Evolutionary conservation across 2,329 filamentous ascomycete species (phyloP).

Genomic region (Diplodia sapinea): DNA sequence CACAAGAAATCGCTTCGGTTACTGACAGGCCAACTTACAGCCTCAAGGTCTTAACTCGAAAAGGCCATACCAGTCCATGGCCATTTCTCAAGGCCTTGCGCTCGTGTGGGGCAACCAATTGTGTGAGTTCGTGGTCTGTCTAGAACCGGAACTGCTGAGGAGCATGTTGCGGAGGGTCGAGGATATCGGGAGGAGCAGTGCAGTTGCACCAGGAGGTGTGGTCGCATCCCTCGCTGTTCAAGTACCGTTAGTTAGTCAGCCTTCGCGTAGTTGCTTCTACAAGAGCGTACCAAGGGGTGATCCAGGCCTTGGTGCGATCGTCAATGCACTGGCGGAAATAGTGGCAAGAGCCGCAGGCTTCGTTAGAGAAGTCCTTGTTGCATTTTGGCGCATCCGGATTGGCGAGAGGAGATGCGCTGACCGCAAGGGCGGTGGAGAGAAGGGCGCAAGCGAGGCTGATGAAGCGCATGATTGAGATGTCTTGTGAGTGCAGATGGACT

Average conservation of each 20-base stretch:
- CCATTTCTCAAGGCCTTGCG: not conserved
- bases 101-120: not conserved
- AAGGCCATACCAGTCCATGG: not conserved
- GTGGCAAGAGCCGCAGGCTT: constrained; percentile 26
- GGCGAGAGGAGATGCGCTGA: not conserved
- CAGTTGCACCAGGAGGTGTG: constrained; percentile 30
- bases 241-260: not conserved
- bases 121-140: not conserved
- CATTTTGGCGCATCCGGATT: not conserved
- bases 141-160: not conserved
- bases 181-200: constrained; percentile 18
- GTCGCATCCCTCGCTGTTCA: constrained; percentile 19
- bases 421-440: not conserved
- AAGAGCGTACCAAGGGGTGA: constrained; percentile 12
- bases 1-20: not conserved
- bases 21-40: not conserved
- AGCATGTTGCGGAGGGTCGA: not conserved
- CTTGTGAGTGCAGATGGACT: not conserved
- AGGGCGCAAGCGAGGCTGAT: not conserved
- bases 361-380: constrained; percentile 18
- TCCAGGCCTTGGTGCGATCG: constrained; percentile 13
- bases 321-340: constrained; percentile 26
- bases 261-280: too few species aligned
- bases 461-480: constrained; percentile 11
- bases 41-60: not conserved